phyloP scores from a whole-genome alignment of 768 basidiomycete genomes.

The Amanita phalloides region DNA sequence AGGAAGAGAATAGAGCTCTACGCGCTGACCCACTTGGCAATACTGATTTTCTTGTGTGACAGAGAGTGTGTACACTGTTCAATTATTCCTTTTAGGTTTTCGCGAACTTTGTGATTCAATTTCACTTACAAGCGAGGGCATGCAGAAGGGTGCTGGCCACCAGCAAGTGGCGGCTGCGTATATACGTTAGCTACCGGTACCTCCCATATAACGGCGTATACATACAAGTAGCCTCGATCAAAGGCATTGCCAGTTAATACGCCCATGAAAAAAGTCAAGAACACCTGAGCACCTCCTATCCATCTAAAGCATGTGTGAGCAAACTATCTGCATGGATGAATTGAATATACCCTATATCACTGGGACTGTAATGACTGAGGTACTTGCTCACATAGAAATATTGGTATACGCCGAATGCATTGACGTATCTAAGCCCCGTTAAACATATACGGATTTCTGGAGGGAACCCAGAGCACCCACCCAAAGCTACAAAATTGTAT shows the following conservation, averaged over 20 bases:
- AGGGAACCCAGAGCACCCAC: background rate
- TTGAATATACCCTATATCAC: constrained; percentile 16
- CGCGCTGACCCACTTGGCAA: constrained; percentile 19
- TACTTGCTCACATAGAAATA: constrained; percentile 20
- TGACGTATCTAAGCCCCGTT: constrained; percentile 12
- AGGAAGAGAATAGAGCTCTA: too few relatives aligned
- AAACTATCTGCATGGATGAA: background rate
- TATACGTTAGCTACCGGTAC: background rate
- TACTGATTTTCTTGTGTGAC: constrained; percentile 21
- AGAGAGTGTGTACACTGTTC: constrained; percentile 23
- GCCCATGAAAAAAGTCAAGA: constrained; percentile 35
- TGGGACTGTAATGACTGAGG: constrained; percentile 14
- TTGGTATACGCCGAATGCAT: constrained; percentile 19
- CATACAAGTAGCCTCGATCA: constrained; percentile 41
- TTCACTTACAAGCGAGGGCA: constrained; percentile 16
- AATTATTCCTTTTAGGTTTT: background rate
- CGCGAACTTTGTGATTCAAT: background rate
- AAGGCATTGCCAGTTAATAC: constrained; percentile 35
- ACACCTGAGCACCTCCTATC: constrained; percentile 45
- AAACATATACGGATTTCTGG: background rate
- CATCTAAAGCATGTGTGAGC: constrained; percentile 16
- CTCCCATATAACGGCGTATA: background rate
- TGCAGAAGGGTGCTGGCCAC: constrained; percentile 12
- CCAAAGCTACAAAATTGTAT: constrained; percentile 1
- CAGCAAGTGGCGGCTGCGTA: constrained; percentile 15